Evolutionary conservation across 1,139 yeast species (phyloP), one percentile per base, ranked within the genome.

Genomic region (Debaryomyces udenii): DNA sequence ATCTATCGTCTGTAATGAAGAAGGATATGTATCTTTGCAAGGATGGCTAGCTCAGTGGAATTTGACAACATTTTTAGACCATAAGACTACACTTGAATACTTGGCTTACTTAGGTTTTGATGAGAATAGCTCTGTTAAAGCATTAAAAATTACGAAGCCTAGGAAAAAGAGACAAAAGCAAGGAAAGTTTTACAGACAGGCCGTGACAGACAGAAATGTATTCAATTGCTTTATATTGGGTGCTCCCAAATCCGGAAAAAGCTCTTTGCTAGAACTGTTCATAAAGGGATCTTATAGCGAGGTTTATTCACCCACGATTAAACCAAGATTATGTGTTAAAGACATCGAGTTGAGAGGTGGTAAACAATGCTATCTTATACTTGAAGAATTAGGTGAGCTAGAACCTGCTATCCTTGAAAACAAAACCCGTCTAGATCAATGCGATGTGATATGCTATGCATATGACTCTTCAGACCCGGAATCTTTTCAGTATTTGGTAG

Each of bases 21-120:
- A 81, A 47, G 97, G 96, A 0, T 79, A 83, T 57, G 93, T 93
- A 2, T 88, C 98, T 0, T 64, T 93, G 24, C 98, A 93, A 65
- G 99, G 99, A 2, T 93, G 99, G 99, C 66, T 93, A 33, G 98
- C 99, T 0, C 98, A 93, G 55, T 93, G 99, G 99, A 85, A 93
- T 51, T 84, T 93, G 83, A 89, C 97, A 0, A 91, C 98, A 0
- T 89, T 83, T 53, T 67, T 93, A 29, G 96, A 90, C 53, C 83
- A 86, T 57, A 81, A 77, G 53, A 84, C 90, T 1, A 90, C 98
- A 0, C 74, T 93, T 43, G 95, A 90, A 40, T 93, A 91, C 56
- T 66, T 93, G 45, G 96, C 95, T 0, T 87, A 88, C 62, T 72
- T 93, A 41, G 99, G 99, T 0, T 91, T 86, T 56, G 96, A 88